These are phyloP conservation scores for Ophiosphaerella narmari DNA, from an alignment of 2,329 filamentous ascomycete genomes.

Conservation along the genomic window DNA sequence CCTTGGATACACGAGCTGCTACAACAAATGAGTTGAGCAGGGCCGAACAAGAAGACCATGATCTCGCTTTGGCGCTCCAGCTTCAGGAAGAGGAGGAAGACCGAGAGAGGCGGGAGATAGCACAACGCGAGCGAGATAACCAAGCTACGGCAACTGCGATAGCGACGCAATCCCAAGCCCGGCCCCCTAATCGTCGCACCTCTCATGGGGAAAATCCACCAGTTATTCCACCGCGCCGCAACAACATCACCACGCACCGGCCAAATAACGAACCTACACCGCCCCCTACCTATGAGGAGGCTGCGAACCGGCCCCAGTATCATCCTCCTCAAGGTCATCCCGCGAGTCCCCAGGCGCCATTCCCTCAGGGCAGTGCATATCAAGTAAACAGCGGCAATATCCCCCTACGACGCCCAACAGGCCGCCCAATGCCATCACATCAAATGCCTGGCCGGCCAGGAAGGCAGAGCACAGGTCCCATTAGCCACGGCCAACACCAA, in stretches of 20 bases:
- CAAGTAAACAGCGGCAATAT: slow-evolving; percentile 16
- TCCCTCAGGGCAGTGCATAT: slow-evolving; percentile 34
- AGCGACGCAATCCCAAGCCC: slow-evolving; percentile 48
- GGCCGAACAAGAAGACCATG: slow-evolving; percentile 80
- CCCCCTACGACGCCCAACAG: slow-evolving; percentile 16
- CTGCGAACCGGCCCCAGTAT: slow-evolving; percentile 61
- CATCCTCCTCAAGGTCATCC: slow-evolving; percentile 55
- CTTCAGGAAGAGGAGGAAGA: slow-evolving; percentile 94
- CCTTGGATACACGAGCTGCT: slow-evolving; percentile 22
- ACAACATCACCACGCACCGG: slow-evolving; percentile 43
- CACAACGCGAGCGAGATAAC: slow-evolving; percentile 69
- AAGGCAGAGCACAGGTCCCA: slow-evolving; percentile 28
- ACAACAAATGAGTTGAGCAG: slow-evolving; percentile 43
- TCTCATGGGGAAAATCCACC: slow-evolving; percentile 47
- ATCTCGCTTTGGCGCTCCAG: slow-evolving; percentile 86
- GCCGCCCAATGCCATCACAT: slow-evolving; percentile 12
- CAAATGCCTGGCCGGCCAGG: slow-evolving; percentile 19
- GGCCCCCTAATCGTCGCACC: slow-evolving; percentile 29
- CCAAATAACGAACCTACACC: slow-evolving; percentile 56
- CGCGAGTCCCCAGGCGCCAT: slow-evolving; percentile 43
- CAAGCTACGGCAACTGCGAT: slow-evolving; percentile 72
- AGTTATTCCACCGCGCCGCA: slow-evolving; percentile 52
- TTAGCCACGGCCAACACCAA: slow-evolving; percentile 12
- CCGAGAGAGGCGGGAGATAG: slow-evolving; percentile 64
- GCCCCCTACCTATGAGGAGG: slow-evolving; percentile 70